Conservation (phyloP, 2,329 filamentous ascomycete species). For the Curvularia spicifera region DNA sequence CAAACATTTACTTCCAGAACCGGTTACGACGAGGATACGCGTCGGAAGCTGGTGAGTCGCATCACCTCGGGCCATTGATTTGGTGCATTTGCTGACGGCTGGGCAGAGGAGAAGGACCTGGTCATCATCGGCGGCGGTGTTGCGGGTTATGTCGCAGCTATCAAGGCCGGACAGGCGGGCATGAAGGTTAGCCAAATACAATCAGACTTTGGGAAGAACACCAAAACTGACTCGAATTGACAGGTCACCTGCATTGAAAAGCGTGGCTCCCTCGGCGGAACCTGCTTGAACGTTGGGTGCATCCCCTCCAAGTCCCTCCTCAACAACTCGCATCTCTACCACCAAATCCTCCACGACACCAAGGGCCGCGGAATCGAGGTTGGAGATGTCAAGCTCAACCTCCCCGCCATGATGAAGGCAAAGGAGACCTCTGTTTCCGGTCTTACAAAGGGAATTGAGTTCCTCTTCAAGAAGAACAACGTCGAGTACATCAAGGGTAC, state of each 20-base stretch:
- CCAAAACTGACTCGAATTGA: slow-evolving; percentile 13
- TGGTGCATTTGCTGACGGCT: slow-evolving; percentile 43
- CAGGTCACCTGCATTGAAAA: slow-evolving; percentile 98
- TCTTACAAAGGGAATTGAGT: slow-evolving; percentile 97
- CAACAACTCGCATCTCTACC: slow-evolving; percentile 99
- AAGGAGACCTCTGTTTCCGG: slow-evolving; percentile 90
- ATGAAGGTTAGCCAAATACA: slow-evolving; percentile 71
- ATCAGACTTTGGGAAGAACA: slow-evolving; percentile 2
- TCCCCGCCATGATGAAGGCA: slow-evolving; percentile 95
- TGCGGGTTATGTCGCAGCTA: slow-evolving; percentile 97
- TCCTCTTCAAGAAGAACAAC: slow-evolving; percentile 98
- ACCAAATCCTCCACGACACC: slow-evolving; percentile 95
- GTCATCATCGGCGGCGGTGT: slow-evolving; percentile 98
- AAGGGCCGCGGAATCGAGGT: slow-evolving; percentile 98
- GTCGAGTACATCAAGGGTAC: slow-evolving; percentile 97
- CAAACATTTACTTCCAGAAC: slow-evolving; percentile 57
- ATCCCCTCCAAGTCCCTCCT: slow-evolving; percentile 99
- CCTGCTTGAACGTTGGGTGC: slow-evolving; percentile 98
- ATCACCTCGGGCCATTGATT: slow-evolving; percentile 24
- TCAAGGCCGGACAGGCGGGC: slow-evolving; percentile 97
- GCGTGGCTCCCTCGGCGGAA: slow-evolving; percentile 91
- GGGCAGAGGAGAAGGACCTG: slow-evolving; percentile 87
- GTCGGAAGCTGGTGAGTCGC: slow-evolving; percentile 57
- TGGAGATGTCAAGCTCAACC: slow-evolving; percentile 94
- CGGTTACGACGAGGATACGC: slow-evolving; percentile 63